Conservation (phyloP, 805 yeast species). For the Kodamaea kaohsiungensis region DNA sequence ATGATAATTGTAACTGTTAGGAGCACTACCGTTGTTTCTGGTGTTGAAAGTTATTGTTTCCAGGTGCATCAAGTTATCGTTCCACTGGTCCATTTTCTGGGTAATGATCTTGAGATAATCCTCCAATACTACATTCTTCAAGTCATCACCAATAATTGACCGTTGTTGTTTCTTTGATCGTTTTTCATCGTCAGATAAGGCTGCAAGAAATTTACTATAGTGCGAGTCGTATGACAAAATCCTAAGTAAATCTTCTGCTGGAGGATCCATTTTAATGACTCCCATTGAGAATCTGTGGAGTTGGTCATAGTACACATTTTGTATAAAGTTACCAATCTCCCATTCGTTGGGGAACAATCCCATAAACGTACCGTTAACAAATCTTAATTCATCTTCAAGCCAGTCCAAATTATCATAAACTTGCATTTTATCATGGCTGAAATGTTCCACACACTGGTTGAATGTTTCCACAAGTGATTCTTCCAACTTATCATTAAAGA, state of each 20-base stretch:
- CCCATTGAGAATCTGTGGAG: slow-evolving; percentile 64
- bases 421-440: slow-evolving; percentile 49
- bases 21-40: slow-evolving; percentile 63
- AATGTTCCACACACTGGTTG: slow-evolving; percentile 59
- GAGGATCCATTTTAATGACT: slow-evolving; percentile 70
- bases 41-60: slow-evolving; percentile 65
- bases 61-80: slow-evolving; percentile 61
- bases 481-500: slow-evolving; percentile 60
- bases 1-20: slow-evolving; percentile 65
- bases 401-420: slow-evolving; percentile 75
- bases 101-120: slow-evolving; percentile 77
- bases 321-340: slow-evolving; percentile 65
- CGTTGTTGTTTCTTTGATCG: slow-evolving; percentile 41
- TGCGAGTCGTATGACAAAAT: slow-evolving; percentile 77
- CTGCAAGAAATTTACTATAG: slow-evolving; percentile 44
- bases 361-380: slow-evolving; percentile 60
- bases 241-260: slow-evolving; percentile 70
- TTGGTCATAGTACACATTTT: slow-evolving; percentile 65
- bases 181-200: slow-evolving; percentile 31
- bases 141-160: slow-evolving; percentile 68
- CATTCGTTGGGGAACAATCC: slow-evolving; percentile 71
- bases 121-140: slow-evolving; percentile 68
- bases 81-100: slow-evolving; percentile 83
- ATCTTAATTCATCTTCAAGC: slow-evolving; percentile 76
- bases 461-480: slow-evolving; percentile 67